These are phyloP conservation scores for Panaeolus cyanescens DNA, from an alignment of 768 basidiomycete genomes.

Conservation along the genomic window DNA sequence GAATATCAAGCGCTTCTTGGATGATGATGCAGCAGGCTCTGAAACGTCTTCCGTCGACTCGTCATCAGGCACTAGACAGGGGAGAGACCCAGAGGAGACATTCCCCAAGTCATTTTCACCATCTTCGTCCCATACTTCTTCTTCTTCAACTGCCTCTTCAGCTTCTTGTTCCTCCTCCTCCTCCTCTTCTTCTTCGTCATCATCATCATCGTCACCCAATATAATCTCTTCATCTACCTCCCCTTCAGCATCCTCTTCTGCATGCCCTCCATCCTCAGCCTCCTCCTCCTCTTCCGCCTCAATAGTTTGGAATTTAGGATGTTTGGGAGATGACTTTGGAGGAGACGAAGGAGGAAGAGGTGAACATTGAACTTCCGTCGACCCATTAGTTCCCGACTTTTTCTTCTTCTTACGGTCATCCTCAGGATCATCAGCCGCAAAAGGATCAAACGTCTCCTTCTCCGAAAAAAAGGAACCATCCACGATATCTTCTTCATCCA, in stretches of 20 bases:
- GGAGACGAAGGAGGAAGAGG: constrained; percentile 7
- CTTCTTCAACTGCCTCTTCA: not conserved
- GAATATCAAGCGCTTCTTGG: not conserved
- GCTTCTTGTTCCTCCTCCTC: constrained; percentile 11
- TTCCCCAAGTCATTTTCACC: constrained; percentile 3
- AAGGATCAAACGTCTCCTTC: constrained; percentile 16
- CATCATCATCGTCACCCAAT: constrained; percentile 11
- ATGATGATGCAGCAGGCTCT: not conserved
- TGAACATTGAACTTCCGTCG: not conserved
- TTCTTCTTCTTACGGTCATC: constrained; percentile 23
- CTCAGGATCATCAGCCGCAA: constrained; percentile 21
- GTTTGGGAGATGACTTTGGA: constrained; percentile 12
- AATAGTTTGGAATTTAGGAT: constrained; percentile 9
- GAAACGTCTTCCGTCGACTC: not conserved
- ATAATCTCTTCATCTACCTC: constrained; percentile 12
- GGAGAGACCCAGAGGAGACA: not conserved
- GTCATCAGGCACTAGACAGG: not conserved
- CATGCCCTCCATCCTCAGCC: not conserved
- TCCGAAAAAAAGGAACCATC: constrained; percentile 18
- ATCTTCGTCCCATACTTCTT: constrained; percentile 11
- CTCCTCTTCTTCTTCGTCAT: constrained; percentile 3
- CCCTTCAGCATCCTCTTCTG: constrained; percentile 1
- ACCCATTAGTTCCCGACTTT: not conserved
- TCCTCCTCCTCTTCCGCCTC: not conserved
- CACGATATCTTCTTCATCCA: constrained; percentile 14